Conservation (phyloP, 805 yeast species). For the Yarrowia alimentaria region DNA sequence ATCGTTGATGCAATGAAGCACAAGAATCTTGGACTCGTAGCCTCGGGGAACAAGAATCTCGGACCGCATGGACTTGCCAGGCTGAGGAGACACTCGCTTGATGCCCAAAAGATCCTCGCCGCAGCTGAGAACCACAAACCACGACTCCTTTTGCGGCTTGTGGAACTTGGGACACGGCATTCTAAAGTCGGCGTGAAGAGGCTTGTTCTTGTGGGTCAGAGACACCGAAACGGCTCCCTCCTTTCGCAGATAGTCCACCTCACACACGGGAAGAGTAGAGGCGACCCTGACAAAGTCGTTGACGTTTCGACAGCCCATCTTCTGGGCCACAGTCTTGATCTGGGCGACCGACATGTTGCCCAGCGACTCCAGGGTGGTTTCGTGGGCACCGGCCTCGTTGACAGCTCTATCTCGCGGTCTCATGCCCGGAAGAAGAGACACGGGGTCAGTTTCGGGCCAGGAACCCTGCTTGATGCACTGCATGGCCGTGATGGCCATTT, state of each 20-base stretch:
- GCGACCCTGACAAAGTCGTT: constrained; percentile 55
- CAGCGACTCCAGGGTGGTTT: constrained; percentile 27
- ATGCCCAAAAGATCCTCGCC: constrained; percentile 58
- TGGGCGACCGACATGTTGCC: constrained; percentile 37
- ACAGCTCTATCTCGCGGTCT: constrained; percentile 30
- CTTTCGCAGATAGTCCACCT: constrained; percentile 34
- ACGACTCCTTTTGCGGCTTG: constrained; percentile 86
- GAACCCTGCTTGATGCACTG: constrained; percentile 83
- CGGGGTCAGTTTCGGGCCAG: constrained; percentile 80
- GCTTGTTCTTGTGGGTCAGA: constrained; percentile 23
- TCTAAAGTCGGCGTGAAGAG: constrained; percentile 53
- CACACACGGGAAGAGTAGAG: constrained; percentile 62
- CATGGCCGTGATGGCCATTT: constrained; percentile 66
- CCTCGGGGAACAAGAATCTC: constrained; percentile 19
- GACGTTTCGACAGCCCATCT: constrained; percentile 34
- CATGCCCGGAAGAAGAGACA: constrained; percentile 53
- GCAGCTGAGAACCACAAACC: constrained; percentile 73
- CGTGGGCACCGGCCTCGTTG: constrained; percentile 28
- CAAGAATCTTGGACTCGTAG: constrained; percentile 7
- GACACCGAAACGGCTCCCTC: constrained; percentile 31
- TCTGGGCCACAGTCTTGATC: constrained; percentile 44
- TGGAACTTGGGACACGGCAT: constrained; percentile 80
- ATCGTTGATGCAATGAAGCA: constrained; percentile 32
- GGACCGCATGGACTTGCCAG: constrained; percentile 13
- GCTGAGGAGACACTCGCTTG: constrained; percentile 55